Conservation (phyloP, 768 basidiomycete species). For the Macrocybe gigantea region DNA sequence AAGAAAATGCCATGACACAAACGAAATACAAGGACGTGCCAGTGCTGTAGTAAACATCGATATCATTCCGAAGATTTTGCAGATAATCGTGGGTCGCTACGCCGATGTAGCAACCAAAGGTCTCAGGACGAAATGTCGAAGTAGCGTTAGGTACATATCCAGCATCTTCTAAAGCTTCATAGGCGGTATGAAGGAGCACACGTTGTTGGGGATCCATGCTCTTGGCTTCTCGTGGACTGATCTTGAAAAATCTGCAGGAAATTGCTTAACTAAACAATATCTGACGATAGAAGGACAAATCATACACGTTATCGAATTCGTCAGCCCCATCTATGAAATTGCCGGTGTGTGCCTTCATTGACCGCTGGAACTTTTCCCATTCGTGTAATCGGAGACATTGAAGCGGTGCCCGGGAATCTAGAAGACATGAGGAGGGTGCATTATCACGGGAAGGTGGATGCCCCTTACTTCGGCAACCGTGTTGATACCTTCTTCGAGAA, state of each 20-base stretch:
- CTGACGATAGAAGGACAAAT: background rate
- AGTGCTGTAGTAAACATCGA: slow-evolving; percentile 69
- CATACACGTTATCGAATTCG: slow-evolving; percentile 56
- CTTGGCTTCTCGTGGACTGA: slow-evolving; percentile 68
- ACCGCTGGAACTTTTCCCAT: slow-evolving; percentile 23
- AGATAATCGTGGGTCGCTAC: slow-evolving; percentile 65
- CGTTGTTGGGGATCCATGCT: slow-evolving; percentile 78
- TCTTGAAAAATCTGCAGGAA: slow-evolving; percentile 50
- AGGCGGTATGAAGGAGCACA: slow-evolving; percentile 57
- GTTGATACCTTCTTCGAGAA: slow-evolving; percentile 51
- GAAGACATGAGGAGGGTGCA: slow-evolving; percentile 3
- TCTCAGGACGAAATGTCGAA: slow-evolving; percentile 41
- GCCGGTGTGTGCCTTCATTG: slow-evolving; percentile 48
- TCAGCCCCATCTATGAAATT: slow-evolving; percentile 58
- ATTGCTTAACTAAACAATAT: background rate
- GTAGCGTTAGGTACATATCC: slow-evolving; percentile 64
- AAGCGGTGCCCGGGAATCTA: slow-evolving; percentile 65
- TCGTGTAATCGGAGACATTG: slow-evolving; percentile 33
- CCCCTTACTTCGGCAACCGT: slow-evolving; percentile 48
- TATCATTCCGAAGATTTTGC: slow-evolving; percentile 53
- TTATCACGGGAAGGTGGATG: background rate
- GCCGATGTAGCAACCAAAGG: slow-evolving; percentile 65
- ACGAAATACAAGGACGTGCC: slow-evolving; percentile 29
- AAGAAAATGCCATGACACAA: background rate
- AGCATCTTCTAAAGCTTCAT: slow-evolving; percentile 64